A percentile compares a stretch with the other conserved stretches of the same genome.
Conservation (phyloP, 2,329 filamentous ascomycete species). For the Huntiella omanensis region DNA sequence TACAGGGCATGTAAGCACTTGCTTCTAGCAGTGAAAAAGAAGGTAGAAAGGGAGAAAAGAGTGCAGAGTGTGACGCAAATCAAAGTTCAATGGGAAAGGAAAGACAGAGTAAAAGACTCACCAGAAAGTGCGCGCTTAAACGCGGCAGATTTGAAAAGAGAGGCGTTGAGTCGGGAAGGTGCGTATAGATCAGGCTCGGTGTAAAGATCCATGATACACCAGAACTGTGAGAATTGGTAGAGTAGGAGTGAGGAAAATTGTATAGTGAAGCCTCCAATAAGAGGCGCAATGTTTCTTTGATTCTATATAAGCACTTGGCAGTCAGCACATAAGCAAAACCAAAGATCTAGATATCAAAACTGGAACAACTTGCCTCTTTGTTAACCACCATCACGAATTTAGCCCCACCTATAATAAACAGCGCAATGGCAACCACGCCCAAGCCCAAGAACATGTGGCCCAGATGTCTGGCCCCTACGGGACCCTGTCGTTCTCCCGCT, state of each 20-base stretch:
- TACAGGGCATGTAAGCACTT: no score
- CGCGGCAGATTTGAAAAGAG: slow-evolving; percentile 22
- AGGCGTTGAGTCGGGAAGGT: slow-evolving; percentile 18
- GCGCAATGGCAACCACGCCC: slow-evolving; percentile 18
- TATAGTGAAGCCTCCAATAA: slow-evolving; percentile 26
- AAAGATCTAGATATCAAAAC: not conserved
- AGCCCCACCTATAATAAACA: slow-evolving; percentile 24
- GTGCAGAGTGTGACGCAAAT: not conserved
- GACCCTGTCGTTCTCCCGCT: slow-evolving; percentile 25
- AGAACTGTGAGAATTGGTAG: slow-evolving; percentile 22
- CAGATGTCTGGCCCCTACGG: slow-evolving; percentile 19
- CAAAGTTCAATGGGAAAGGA: not conserved
- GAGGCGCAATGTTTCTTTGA: slow-evolving; percentile 20
- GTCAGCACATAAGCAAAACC: not conserved
- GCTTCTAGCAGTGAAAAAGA: not conserved
- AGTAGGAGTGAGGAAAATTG: slow-evolving; percentile 23
- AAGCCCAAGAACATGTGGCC: slow-evolving; percentile 20
- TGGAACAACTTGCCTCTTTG: slow-evolving; percentile 19
- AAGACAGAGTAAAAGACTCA: slow-evolving; percentile 16
- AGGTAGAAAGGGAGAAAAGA: not conserved
- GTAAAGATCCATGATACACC: slow-evolving; percentile 22
- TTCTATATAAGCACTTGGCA: slow-evolving; percentile 14
- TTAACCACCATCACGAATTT: slow-evolving; percentile 21
- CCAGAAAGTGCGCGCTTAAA: slow-evolving; percentile 28
- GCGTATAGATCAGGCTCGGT: slow-evolving; percentile 19